Percentiles rank a stretch among this genome's conserved stretches.
Conservation (phyloP, 2,329 filamentous ascomycete genomes). For the Neopestalotiopsis sp. region DNA sequence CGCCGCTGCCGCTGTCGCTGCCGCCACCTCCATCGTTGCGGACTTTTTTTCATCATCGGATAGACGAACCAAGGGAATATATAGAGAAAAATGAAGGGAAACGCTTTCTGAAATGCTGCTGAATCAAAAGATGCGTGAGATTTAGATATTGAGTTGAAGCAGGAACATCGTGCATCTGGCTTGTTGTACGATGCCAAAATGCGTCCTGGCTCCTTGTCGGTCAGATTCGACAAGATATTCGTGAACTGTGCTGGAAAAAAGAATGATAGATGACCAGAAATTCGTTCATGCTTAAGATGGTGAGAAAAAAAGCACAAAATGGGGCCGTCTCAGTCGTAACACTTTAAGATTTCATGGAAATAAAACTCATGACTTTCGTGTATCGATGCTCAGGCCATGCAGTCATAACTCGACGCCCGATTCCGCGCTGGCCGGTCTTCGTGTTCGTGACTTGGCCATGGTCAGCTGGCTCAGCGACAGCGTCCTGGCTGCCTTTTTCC, state of each 20-base stretch:
- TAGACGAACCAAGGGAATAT: conserved; percentile 4
- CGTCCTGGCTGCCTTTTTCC: conserved; percentile 64
- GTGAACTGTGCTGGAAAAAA: too few species aligned
- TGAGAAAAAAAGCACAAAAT: neutral
- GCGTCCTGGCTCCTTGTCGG: neutral
- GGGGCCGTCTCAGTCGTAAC: neutral
- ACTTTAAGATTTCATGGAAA: neutral
- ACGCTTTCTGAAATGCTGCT: conserved; percentile 3
- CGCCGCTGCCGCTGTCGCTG: neutral
- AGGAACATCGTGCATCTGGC: neutral
- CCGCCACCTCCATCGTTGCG: neutral
- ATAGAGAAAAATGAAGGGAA: neutral
- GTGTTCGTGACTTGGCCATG: conserved; percentile 42
- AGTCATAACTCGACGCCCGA: conserved; percentile 38
- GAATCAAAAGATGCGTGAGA: neutral
- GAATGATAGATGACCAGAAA: too few species aligned
- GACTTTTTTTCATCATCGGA: neutral
- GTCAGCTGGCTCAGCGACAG: conserved; percentile 69
- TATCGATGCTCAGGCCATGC: conserved; percentile 29
- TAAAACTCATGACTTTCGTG: neutral
- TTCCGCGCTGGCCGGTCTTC: conserved; percentile 26
- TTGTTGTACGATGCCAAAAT: neutral
- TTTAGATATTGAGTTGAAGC: neutral
- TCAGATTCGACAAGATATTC: too few species aligned
- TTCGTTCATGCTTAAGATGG: neutral